Conservation (phyloP, 495 filamentous ascomycete species). For the Bathelium albidoporum region DNA sequence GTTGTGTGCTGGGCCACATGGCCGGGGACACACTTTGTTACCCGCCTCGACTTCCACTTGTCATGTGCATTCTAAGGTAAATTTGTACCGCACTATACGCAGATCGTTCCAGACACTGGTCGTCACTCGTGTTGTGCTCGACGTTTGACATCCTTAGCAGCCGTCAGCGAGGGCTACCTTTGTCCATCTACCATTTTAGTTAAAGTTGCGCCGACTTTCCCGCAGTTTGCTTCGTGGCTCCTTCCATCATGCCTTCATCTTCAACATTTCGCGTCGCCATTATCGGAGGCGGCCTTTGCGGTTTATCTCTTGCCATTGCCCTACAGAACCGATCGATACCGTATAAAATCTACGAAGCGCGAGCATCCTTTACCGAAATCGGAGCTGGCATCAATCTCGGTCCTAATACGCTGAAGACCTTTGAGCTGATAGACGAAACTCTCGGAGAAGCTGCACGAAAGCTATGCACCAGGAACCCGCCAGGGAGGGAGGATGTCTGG, state of each 20-base stretch:
- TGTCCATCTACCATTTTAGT: neutral
- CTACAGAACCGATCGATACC: constrained; percentile 6
- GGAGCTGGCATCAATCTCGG: constrained; percentile 18
- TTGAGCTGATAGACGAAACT: constrained; percentile 14
- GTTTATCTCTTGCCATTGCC: constrained; percentile 10
- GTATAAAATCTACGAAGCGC: constrained; percentile 12
- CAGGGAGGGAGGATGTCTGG: constrained; percentile 23
- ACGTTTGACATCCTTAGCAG: neutral
- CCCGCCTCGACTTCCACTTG: neutral
- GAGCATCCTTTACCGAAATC: constrained; percentile 9
- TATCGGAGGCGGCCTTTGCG: constrained; percentile 13
- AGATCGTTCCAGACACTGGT: neutral
- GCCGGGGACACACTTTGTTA: too few relatives aligned
- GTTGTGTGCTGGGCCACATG: too few relatives aligned
- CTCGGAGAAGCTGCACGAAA: constrained; percentile 17
- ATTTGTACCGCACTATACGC: neutral
- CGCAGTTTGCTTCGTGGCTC: neutral
- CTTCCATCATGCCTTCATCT: neutral
- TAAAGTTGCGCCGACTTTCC: neutral
- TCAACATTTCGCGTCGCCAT: constrained; percentile 10
- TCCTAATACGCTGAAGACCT: constrained; percentile 17
- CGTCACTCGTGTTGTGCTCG: neutral
- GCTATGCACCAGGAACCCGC: constrained; percentile 32
- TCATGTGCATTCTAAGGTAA: neutral
- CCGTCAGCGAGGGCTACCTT: neutral